Base-by-base conservation (phyloP, 225 moss, liverwort and hornwort genomes). In the Bryum argenteum region DNA sequence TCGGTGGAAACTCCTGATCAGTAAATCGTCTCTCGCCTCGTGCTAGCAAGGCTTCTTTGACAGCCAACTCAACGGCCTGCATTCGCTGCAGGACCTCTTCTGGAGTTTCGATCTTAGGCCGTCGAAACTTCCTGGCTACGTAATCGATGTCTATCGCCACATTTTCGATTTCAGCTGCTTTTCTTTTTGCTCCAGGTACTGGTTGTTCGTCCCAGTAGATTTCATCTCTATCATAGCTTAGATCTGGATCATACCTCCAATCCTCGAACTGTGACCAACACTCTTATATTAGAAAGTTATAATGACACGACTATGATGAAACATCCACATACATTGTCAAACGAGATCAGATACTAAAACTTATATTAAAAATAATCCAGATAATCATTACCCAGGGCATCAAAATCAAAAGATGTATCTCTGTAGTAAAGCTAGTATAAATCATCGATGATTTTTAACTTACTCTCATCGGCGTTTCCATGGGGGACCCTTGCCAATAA, bases 1-100 rank as follows among this genome's bases (percentile, higher is more conserved):
- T 85, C 61, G 97, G 97, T 40, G 97, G 97, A 85, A 98, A 98
- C 75, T 98, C 97, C 78, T 98, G 94, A 76, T 98, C 97, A 67
- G 97, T 98, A 42, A 98, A 98, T 50, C 81, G 88, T 24, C 87
- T 84, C 75, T 98, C 97, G 67, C 97, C 97, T 61, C 97, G 80
- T 50, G 94, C 94, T 67, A 94, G 78, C 77, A 98, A 83, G 12
- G 94, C 97, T 83, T 98, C 97, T 71, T 94, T 92, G 11, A 98
- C 94, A 70, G 97, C 97, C 73, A 94, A 83, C 81, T 98, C 97
- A 59, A 98, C 92, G 45, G 97, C 92, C 52, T 89, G 94, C 97
- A 98, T 92, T 44, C 92, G 92, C 77, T 98, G 92, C 11, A 89
- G 83, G 42, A 98, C 89, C 75, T 98, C 97, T 59, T 98, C 97